Evolutionary conservation across 345 rosid species (phyloP), one percentile per base, ranked within the genome.

Genomic region (Heritiera fomes): DNA sequence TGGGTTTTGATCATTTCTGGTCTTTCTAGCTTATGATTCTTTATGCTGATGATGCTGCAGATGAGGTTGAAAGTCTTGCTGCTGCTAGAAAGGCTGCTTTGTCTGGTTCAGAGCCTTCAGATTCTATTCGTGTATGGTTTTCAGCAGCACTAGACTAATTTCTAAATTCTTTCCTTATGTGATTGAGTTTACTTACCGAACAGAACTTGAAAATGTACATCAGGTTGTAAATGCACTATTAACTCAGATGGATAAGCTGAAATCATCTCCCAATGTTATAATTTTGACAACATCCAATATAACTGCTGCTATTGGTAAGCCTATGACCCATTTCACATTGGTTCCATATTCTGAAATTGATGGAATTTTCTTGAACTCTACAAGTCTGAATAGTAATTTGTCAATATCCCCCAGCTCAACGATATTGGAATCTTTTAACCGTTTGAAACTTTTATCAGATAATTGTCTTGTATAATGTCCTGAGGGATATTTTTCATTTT

Each of bases 21-120:
- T 76, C 81, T 58, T 81, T 83, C 75, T 78, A 79, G 74, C 77
- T 69, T 60, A 72, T 58, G 63, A 58, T 75, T 69, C 32, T 61
- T 53, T 80, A 63, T 85, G 82, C 65, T 85, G 83, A 18, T 82
- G 75, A 74, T 84, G 60, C 52, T 82, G 85, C 92, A 96, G 99
- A 94, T 92, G 99, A 96, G 90, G 99, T 96, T 77, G 98, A 96
- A 91, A 96, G 99, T 83, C 99, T 96, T 79, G 99, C 99, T 71
- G 98, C 98, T 58, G 95, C 98, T 62, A 87, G 98, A 75, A 94
- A 94, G 83, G 97, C 98, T 81, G 99, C 98, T 73, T 82, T 96
- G 84, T 96, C 98, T 78, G 98, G 98, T 75, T 96, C 99, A 52
- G 98, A 96, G 79, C 99, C 99, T 84, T 94, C 99, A 79, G 99